These are phyloP conservation scores for Chamaecyparis obtusa DNA, from an alignment of 75 land plant species.

Conservation along the genomic window DNA sequence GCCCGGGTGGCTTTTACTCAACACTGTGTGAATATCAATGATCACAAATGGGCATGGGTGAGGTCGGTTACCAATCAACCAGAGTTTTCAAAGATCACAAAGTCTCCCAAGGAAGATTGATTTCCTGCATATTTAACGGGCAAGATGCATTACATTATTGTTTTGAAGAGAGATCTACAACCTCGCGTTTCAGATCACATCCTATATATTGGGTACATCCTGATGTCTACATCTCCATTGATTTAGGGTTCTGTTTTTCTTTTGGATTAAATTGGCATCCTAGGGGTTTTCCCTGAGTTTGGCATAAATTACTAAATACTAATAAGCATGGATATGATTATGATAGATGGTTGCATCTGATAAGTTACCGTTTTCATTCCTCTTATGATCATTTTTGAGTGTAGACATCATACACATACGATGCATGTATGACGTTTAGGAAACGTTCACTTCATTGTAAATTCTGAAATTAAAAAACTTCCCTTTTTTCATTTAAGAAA, in stretches of 20 bases:
- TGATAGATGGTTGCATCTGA: background rate
- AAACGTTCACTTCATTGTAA: background rate
- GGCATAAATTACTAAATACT: background rate
- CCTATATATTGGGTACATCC: background rate
- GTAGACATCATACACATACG: background rate
- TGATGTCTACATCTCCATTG: background rate
- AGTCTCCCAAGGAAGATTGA: background rate
- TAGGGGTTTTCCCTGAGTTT: background rate
- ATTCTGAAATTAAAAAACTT: background rate
- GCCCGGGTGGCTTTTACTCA: conserved; percentile 56
- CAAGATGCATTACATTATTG: background rate
- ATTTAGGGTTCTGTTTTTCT: background rate
- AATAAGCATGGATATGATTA: background rate
- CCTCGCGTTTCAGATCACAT: background rate
- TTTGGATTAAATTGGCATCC: background rate
- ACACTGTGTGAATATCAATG: conserved; percentile 45
- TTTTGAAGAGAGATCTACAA: background rate
- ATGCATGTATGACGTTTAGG: background rate
- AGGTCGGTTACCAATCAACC: conserved; percentile 80
- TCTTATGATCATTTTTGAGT: background rate
- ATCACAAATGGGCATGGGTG: conserved; percentile 90
- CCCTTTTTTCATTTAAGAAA: background rate
- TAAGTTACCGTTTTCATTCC: background rate
- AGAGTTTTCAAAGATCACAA: conserved; percentile 28
- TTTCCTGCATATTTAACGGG: background rate